Evolutionary conservation across 116 monocot genomes (phyloP), one percentile per base, ranked within the genome.

Genomic region (Posidonia oceanica): DNA sequence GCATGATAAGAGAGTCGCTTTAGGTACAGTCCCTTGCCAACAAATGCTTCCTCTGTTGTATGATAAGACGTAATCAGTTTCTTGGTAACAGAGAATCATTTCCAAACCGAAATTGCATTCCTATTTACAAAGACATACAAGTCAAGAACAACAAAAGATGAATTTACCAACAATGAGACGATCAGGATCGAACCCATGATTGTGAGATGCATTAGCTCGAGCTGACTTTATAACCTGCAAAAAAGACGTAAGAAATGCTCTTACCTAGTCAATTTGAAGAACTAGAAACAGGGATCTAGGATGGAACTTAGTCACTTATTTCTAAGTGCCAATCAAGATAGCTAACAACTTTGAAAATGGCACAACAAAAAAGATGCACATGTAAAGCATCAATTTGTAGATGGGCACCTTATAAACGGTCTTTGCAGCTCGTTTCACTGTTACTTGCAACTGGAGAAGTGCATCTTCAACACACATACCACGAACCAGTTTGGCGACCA

Each of bases 391-490:
- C 64, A 29, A 8, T 61, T 29, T 66, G 39, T 42, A 66, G 40
- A 62, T 48, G 42, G 8, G n/a, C 61, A 96, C 96, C 96, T 91
- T 86, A 79, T 91, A 91, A 16, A 96, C 85, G 58, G 84, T 85
- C 80, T 89, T 96, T 48, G 91, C 91, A 69, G 92, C 96, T 76
- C 96, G 74, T 76, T 96, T 96, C 23, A 96, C 87, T 41, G 89
- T 80, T 63, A 96, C 92, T 80, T 96, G 96, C 39, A 96, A 78
- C 76, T 96, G 96, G 65, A 96, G 77, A 23, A 96, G 84, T 48
- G 91, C 96, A 81, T 96, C 96, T 80, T 96, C 96, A 42, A 96
- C 96, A 69, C 82, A 89, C 96, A 96, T 91, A 51, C 96, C 96
- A 61, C 96, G 77, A 16, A 96, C 87, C 14, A 91, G 78, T 69